Evolutionary conservation across 805 yeast genomes (phyloP), one percentile per base, ranked within the genome.

Genomic region (Brettanomyces naardenensis): DNA sequence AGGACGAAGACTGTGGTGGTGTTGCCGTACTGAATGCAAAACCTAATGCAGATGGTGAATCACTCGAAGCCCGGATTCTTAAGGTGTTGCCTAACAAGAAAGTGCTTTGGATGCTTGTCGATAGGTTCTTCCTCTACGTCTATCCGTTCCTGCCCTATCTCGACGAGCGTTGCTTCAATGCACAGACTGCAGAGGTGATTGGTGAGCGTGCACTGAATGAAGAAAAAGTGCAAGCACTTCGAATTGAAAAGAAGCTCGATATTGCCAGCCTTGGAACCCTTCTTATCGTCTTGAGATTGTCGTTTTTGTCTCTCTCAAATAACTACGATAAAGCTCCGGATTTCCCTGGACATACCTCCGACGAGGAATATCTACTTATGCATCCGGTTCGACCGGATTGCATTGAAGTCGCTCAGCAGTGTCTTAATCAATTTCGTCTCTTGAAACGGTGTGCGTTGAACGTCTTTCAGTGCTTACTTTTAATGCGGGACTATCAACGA

Each of bases 381-480:
- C 58, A 69, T 39, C 78, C 78, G 3, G 62, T 75, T 18, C 9
- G 20, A 10, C 17, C 13, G 2, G 27, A 34, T 4, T 10, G 14
- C 15, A 25, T 17, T 67, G 18, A 61, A 38, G 69, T 69, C 20
- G 79, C 82, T 0, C 72, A 72, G 41, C 52, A 65, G 43, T 77
- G 83, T 47, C 51, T 78, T 32, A 68, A 71, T 41, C 78, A 73
- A 44, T 77, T 77, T 53, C 69, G 68, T 35, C 40, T 76, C 22
- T 47, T 73, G 31, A 54, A 74, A 41, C 58, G 68, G 40, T 65
- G 73, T 27, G 69, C 75, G 18, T 46, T 78, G 21, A 64, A 70
- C 0, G 63, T 77, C 17, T 57, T 78, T 41, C 82, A 77, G 50
- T 71, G 77, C 43, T 69, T 77, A 6, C 40, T 75, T 37, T 59